Evolutionary conservation across 345 rosid species (phyloP), one percentile per base, ranked within the genome.

Genomic region (Arabidopsis suecica): DNA sequence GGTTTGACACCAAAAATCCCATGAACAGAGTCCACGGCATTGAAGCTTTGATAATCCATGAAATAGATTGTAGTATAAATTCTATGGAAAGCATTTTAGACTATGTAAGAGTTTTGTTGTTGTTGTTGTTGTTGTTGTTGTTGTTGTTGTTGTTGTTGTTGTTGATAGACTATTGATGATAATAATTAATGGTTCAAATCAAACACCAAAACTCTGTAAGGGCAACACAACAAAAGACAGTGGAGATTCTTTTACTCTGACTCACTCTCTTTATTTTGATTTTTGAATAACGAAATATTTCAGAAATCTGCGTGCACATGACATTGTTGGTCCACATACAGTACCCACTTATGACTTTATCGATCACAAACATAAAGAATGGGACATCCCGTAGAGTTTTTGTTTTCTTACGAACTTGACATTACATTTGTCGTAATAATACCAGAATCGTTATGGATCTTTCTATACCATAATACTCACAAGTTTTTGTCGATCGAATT

Each of bases 221-320:
- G n/a, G 71, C 73, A 75, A 68, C 41, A 68, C 68, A 50, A 68
- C 38, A 58, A 59, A 59, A 68, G 53, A 30, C 61, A 40, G 14
- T 67, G 61, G 61, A 30, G 54, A 55, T 55, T 66, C 51, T 57
- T 70, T 48, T 8, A 37, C 30, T 28, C 72, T 74, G 78, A 60
- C 64, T 61, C 48, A 23, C 34, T 40, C 53, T 61, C 60, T 62
- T 60, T 48, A 10, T 12, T 42, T 66, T 48, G 4, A 18, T 2
- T 66, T 34, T 51, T 62, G 40, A 50, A 42, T 10, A 61, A 68
- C 45, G 12, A 53, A 36, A 60, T 44, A 11, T 22, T 50, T 61
- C 48, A 76, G 69, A 70, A 70, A 63, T 55, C 22, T 37, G 71
- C 69, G 80, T 76, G 76, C 76, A 77, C 76, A 70, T 77, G 76